Evolutionary conservation across 208 protist genomes (phyloP), one percentile per base, ranked within the genome.

Genomic region (Vickermania ingenoplastis): DNA sequence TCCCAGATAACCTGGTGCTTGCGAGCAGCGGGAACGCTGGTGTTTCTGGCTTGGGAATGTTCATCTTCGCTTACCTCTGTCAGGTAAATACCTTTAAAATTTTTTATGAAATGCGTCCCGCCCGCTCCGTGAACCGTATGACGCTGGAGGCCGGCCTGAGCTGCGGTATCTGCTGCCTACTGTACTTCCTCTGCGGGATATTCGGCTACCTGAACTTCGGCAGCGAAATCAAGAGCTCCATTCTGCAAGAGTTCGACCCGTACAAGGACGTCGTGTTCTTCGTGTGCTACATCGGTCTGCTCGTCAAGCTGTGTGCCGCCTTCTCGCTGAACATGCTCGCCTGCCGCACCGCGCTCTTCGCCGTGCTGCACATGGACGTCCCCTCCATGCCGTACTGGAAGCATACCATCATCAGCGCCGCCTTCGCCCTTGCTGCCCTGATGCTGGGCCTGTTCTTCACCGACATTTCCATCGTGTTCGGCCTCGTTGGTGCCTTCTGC

Each of bases 391-490:
- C 71, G 36, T 89, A 73, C 68, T 75, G 67, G 55, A 73, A 71
- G 53, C 79, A 85, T 59, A 70, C 74, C 0, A 29, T 76, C 26
- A 61, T 41, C 59, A 77, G 57, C 58, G 67, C 56, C 22, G 41
- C 65, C 26, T 53, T 79, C n/a, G 36, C 71, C 29, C 30, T 71
- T 2, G 31, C 63, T 1, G 22, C 56, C 1, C 65, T 83, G 14
- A 53, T 93, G 30, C n/a, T 77, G 21, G 86, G 81, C 31, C 67
- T 93, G 17, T 77, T 90, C 30, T 65, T 93, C 11, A 79, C 83
- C 13, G 77, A 72, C 59, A 73, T 94, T 21, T 78, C 75, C 59
- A 73, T 93, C 41, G 81, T 93, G 7, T 80, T 93, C n/a, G 73
- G 72, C 22, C 70, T 93, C 3, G 55, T 73, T 14, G 81, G 81